phyloP scores from a whole-genome alignment of 306 rosid genomes.

The Ziziphus jujuba region DNA sequence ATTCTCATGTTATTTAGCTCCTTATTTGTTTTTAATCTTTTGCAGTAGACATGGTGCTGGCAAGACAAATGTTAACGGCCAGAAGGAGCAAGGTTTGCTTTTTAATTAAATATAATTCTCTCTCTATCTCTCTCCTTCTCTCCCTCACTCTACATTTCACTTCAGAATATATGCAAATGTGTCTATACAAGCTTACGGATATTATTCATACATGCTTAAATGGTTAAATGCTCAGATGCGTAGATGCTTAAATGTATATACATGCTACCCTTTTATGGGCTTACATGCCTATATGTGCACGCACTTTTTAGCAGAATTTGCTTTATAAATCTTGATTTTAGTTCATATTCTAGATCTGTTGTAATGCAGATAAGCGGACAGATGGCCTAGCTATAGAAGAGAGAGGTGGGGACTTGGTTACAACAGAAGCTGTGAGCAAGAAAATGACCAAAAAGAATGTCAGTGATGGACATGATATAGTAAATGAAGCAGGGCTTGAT shows the following conservation, averaged over 20 bases:
- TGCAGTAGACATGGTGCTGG: slow-evolving; percentile 39
- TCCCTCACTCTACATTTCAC: too few relatives aligned
- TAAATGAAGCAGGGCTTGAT: slow-evolving; percentile 7
- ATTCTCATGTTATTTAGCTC: slow-evolving; percentile 18
- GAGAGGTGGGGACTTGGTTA: slow-evolving; percentile 12
- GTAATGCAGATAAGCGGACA: neutral
- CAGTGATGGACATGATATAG: neutral
- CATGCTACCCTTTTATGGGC: too few relatives aligned
- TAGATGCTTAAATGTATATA: too few relatives aligned
- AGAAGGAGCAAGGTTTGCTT: slow-evolving; percentile 53
- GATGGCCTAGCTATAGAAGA: slow-evolving; percentile 21
- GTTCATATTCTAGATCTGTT: neutral
- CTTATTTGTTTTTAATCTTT: slow-evolving; percentile 18
- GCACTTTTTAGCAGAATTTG: too few relatives aligned
- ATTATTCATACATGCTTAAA: too few relatives aligned
- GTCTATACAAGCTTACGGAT: too few relatives aligned
- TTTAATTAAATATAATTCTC: neutral
- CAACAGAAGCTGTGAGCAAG: slow-evolving; percentile 14
- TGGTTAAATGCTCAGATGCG: too few relatives aligned
- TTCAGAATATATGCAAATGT: neutral
- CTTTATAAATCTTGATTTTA: neutral
- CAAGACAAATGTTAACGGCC: slow-evolving; percentile 28
- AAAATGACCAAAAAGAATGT: slow-evolving; percentile 16
- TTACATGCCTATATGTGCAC: too few relatives aligned
- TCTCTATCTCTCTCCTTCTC: neutral